Base-by-base conservation (phyloP, 208 protist genomes). In the Acanthamoeba royreba region DNA sequence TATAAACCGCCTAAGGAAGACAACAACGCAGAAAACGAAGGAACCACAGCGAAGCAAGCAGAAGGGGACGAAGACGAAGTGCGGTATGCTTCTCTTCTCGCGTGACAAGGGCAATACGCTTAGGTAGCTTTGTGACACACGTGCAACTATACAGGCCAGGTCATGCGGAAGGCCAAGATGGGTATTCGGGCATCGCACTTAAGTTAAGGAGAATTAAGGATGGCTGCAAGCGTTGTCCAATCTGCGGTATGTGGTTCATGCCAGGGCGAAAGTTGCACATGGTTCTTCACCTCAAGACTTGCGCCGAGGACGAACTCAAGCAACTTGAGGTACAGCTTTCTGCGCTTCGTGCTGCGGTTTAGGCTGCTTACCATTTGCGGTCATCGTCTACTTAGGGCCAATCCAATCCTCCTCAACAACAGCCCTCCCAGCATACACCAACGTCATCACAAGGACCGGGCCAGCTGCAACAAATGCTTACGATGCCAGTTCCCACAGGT, bases 201-300 rank as follows among this genome's bases (percentile, higher is more conserved):
- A 81, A 81, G 40, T 42, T 81, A 42, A 35, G 69, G 19, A 11
- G 69, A 28, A 81, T 81, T 42, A 81, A 81, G 69, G 69, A 81
- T 19, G 69, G 69, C 69, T 81, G 69, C 40, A 81, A 81, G 69
- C 69, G 69, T 3, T 81, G 69, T 4, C 69, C 69, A 15, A 19
- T 81, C 19, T 81, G 69, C 42, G 69, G 69, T 5, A 81, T 81
- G 69, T 81, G 69, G 69, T 81, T 81, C 69, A 81, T 81, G 69
- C 69, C 69, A 9, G 69, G 69, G 19, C 69, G 69, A 13, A 25
- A 81, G 69, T 42, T 81, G 5, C 69, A 81, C 42, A 81, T 81
- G 69, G 69, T 42, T n/a, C 33, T 35, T 25, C 69, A 81, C 69
- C 40, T 81, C 33, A 81, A 81, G 69, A 81, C 69, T 7, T 81